These are phyloP conservation scores for Vitis riparia DNA, from an alignment of 164 flowering plant species.

Conservation along the genomic window DNA sequence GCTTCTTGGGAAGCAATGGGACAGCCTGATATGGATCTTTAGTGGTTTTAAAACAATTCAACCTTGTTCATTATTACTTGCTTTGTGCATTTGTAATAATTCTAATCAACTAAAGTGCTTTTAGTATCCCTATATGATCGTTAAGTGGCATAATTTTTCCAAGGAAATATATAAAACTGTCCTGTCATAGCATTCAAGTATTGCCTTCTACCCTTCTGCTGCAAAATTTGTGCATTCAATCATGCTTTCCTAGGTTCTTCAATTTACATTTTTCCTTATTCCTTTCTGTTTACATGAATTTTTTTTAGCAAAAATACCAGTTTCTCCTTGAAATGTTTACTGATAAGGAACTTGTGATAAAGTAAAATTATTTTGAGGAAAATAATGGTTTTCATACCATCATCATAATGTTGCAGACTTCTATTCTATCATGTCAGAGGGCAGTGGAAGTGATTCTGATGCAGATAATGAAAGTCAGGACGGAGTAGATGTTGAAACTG, in stretches of 20 bases:
- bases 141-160: neutral
- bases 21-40: neutral
- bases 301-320: neutral
- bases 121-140: too few relatives aligned
- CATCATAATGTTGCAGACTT: constrained; percentile 60
- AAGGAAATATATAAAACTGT: neutral
- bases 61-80: neutral
- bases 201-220: neutral
- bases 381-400: neutral
- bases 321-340: neutral
- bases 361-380: neutral
- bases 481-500: constrained; percentile 86
- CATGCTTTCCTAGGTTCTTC: neutral
- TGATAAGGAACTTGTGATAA: neutral
- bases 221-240: neutral
- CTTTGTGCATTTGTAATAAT: neutral
- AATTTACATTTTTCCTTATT: neutral
- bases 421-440: constrained; percentile 91
- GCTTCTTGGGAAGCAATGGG: neutral
- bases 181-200: too few relatives aligned
- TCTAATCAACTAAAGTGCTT: neutral
- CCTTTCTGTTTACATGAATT: neutral
- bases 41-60: neutral
- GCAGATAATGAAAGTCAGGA: constrained; percentile 88
- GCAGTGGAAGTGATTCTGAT: constrained; percentile 79